Evolutionary conservation across 2,329 filamentous ascomycete genomes (phyloP), one percentile per base, ranked within the genome.

Genomic region (Fonsecaea nubica): DNA sequence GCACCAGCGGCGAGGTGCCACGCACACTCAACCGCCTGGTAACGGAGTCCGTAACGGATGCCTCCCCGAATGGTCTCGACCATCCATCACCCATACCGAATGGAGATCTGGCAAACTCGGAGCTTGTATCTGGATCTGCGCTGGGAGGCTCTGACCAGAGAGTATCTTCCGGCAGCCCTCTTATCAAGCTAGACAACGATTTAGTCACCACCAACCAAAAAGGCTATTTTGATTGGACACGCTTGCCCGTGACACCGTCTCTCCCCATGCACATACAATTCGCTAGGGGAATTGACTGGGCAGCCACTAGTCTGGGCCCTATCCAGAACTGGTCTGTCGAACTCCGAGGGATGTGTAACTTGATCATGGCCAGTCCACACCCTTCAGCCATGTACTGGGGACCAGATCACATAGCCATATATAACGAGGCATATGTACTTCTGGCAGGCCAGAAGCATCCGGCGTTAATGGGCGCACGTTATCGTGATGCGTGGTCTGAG

Each of bases 341-440:
- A 72, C 79, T 95, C 57, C 85, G 92, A 62, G 86, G 88, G 69
- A 92, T 93, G 88, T 89, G 90, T 58, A 94, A 93, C 76, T 79
- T 94, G 52, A 87, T 96, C 72, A 93, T 95, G 90, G 89, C 86
- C 13, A 90, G 87, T 65, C 90, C 90, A 10, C 88, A 92, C 74
- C 89, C 90, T 1, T 87, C 89, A 4, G 89, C 90, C 7, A 87
- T 93, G 83, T 94, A 93, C 76, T 94, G 92, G 91, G 91, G 91
- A 0, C 81, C 84, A 1, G 88, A 93, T 12, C 81, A 87, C 45
- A 85, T 89, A 18, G 85, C 86, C 8, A 89, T 92, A 40, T 92
- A 92, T 76, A 92, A 92, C 72, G 89, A 91, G 75, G 87, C 89
- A 0, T 91, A 91, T 73, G 84, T 90, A 45, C 79, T 87, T 8